Conservation (phyloP, 2,329 filamentous ascomycete genomes). For the Exophiala aquamarina region DNA sequence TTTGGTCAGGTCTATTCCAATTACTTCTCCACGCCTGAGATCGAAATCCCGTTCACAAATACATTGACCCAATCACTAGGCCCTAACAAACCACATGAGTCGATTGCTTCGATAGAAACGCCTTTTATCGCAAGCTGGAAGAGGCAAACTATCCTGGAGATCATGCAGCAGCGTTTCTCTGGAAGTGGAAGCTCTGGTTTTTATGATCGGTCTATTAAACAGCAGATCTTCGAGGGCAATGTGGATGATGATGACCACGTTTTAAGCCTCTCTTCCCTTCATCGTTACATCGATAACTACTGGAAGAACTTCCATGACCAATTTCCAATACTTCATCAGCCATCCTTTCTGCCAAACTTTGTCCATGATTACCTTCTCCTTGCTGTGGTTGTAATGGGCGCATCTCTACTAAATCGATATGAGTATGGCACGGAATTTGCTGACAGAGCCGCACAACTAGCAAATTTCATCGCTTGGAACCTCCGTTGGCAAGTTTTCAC, state of each 20-base stretch:
- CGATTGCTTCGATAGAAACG: neutral
- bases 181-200: neutral
- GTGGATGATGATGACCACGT: neutral
- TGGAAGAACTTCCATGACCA: slow-evolving; percentile 7
- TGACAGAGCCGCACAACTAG: neutral
- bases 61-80: neutral
- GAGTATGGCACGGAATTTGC: neutral
- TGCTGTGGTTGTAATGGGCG: slow-evolving; percentile 1
- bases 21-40: neutral
- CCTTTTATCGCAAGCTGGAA: slow-evolving; percentile 1
- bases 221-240: slow-evolving; percentile 4
- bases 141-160: neutral
- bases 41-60: slow-evolving; percentile 1
- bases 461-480: slow-evolving; percentile 4
- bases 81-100: neutral
- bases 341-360: slow-evolving; percentile 2
- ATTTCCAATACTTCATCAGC: slow-evolving; percentile 3
- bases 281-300: slow-evolving; percentile 3
- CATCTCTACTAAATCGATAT: slow-evolving; percentile 1
- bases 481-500: slow-evolving; percentile 6
- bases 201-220: slow-evolving; percentile 34
- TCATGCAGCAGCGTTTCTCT: slow-evolving; percentile 3
- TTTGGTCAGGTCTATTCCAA: slow-evolving; percentile 33
- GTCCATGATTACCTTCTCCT: slow-evolving; percentile 5
- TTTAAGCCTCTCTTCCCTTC: neutral